Percentiles rank a stretch among this genome's conserved stretches.
These are phyloP conservation scores for Tausonia pullulans DNA, from an alignment of 1,284 basidiomycete genomes.

Conservation along the genomic window DNA sequence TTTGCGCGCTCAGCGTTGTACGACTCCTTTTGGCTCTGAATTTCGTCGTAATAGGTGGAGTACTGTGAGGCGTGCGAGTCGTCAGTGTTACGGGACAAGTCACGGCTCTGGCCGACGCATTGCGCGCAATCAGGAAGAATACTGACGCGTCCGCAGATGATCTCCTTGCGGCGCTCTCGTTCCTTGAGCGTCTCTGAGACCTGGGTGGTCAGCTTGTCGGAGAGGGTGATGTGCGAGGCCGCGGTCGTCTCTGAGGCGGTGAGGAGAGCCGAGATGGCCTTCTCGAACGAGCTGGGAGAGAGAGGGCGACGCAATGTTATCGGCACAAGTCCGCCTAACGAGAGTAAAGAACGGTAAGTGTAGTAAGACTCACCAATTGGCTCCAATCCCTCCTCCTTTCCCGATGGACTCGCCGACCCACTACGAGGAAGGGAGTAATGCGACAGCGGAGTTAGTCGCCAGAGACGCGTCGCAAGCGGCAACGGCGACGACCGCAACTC, in stretches of 20 bases:
- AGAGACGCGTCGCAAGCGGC: no score
- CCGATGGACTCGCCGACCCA: slow-evolving; percentile 10
- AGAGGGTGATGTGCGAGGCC: slow-evolving; percentile 54
- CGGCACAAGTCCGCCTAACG: background rate
- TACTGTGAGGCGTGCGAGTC: slow-evolving; percentile 38
- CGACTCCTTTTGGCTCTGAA: slow-evolving; percentile 47
- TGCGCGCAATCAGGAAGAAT: no score
- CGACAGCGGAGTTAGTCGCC: no score
- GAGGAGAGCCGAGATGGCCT: slow-evolving; percentile 55
- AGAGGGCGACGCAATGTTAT: background rate
- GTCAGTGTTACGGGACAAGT: background rate
- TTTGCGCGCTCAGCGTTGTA: slow-evolving; percentile 55
- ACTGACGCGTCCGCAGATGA: slow-evolving; percentile 35
- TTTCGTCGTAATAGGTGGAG: slow-evolving; percentile 54
- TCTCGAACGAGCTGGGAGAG: slow-evolving; percentile 49
- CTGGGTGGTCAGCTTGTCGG: slow-evolving; percentile 49
- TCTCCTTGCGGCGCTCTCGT: slow-evolving; percentile 52
- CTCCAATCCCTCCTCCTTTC: background rate
- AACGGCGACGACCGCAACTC: no score
- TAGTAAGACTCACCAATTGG: slow-evolving; percentile 26
- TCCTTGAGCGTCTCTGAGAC: slow-evolving; percentile 52
- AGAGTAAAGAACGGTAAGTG: background rate
- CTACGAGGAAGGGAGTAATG: no score
- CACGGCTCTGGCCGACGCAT: background rate
- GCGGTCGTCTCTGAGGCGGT: slow-evolving; percentile 48